A percentile compares a stretch with the other conserved stretches of the same genome.
phyloP scores from a whole-genome alignment of 805 yeast genomes.

The Cyberlindnera mycetangii region DNA sequence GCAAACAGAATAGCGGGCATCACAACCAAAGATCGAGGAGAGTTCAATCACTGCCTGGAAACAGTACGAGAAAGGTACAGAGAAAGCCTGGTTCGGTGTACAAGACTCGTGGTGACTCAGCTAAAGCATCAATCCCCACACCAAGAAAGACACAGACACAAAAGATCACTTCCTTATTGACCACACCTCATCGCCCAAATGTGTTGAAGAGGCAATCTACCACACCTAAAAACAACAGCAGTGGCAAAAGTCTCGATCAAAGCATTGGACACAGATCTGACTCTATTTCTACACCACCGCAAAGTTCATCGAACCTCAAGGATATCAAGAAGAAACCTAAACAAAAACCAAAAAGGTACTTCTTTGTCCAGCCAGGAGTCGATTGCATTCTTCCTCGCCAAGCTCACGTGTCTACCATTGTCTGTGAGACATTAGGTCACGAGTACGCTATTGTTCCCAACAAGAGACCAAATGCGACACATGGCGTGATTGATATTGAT shows the following conservation, averaged over 20 bases:
- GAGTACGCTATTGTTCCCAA: conserved; percentile 18
- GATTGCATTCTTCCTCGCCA: conserved; percentile 18
- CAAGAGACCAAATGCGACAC: conserved; percentile 1
- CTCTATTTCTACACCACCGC: too few species aligned
- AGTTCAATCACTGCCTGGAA: neutral
- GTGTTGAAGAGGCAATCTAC: neutral
- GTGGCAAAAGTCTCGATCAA: too few species aligned
- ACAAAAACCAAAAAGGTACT: conserved; percentile 1
- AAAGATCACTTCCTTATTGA: neutral
- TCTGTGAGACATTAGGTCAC: conserved; percentile 20
- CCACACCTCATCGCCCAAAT: neutral
- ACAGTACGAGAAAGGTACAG: neutral
- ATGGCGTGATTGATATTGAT: conserved; percentile 5
- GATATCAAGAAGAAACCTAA: neutral
- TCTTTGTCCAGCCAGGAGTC: conserved; percentile 12
- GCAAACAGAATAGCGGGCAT: neutral
- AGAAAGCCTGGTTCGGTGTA: neutral
- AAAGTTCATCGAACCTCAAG: neutral
- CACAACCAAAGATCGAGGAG: neutral
- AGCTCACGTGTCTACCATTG: conserved; percentile 18
- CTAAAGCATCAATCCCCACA: neutral
- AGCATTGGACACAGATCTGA: too few species aligned
- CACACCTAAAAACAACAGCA: too few species aligned
- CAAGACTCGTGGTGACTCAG: neutral
- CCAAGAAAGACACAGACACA: neutral